Percentiles rank a stretch among this genome's conserved stretches.
Evolutionary conservation across 2,329 filamentous ascomycete genomes (phyloP).

Genomic region (Paramyrothecium sp.): DNA sequence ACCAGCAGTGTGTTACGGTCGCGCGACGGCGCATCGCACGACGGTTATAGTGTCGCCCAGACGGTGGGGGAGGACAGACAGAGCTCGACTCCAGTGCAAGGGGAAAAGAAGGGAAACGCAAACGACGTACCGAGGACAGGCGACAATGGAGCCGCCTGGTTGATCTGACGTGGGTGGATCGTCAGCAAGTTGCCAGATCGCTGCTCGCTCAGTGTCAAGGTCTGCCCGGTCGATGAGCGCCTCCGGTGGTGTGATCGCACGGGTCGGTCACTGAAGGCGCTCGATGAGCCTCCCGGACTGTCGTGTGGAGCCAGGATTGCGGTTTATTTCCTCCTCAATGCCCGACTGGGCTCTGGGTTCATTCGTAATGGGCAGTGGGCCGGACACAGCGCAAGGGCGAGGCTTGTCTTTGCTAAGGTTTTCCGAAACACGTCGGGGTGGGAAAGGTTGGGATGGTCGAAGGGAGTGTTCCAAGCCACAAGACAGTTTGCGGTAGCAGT

Average conservation of each 20-base stretch:
- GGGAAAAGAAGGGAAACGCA: not conserved
- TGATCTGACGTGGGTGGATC: conserved; percentile 25
- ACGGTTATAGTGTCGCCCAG: not conserved
- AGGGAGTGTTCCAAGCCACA: too few species aligned
- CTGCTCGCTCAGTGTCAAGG: conserved; percentile 23
- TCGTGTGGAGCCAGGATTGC: conserved; percentile 51
- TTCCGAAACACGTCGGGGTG: not conserved
- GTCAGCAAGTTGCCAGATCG: conserved; percentile 27
- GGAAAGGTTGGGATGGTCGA: not conserved
- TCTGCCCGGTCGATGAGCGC: conserved; percentile 42
- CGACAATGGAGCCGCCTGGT: conserved; percentile 37
- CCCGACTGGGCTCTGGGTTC: conserved; percentile 5
- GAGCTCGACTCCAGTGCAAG: not conserved
- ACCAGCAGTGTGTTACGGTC: not conserved
- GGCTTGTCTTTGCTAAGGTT: conserved; percentile 3
- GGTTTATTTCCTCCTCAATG: conserved; percentile 16
- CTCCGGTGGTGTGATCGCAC: conserved; percentile 47
- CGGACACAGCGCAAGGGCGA: conserved; percentile 3
- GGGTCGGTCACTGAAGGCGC: conserved; percentile 50
- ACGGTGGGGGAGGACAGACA: conserved; percentile 10
- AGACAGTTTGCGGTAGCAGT: not conserved
- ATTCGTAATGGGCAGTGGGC: conserved; percentile 5
- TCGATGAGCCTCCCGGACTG: conserved; percentile 51
- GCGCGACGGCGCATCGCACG: not conserved
- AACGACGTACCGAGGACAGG: conserved; percentile 54